Base-by-base conservation (phyloP, 179 eudicot species). In the Corrigiola litoralis region DNA sequence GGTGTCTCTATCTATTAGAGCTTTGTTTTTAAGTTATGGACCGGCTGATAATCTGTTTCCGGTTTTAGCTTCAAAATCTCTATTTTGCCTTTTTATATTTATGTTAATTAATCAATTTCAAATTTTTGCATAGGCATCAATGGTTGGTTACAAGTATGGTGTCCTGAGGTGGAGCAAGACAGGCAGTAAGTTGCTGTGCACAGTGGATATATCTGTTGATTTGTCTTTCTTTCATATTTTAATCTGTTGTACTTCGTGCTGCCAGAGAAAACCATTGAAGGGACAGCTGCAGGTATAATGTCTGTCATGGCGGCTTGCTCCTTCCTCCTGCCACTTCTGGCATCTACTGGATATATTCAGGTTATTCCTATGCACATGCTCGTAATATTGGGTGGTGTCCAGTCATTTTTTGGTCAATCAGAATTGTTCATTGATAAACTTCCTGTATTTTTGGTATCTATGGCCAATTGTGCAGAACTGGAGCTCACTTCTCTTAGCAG, bases 241-340 rank as follows among this genome's bases (percentile, higher is more conserved):
- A n/a, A n/a, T n/a, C n/a, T n/a, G n/a, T n/a, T n/a, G 13, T 38
- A 1, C 40, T 47, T 46, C 54, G 23, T 66, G 9, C 61, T 63
- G 58, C 40, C 69, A 94, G 99, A 88, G 80, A 90, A 94, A 85
- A 94, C 99, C 12, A 73, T 94, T 32, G 97, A 94, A 83, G 99
- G 99, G 14, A 94, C 97, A 46, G 97, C 96, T 36, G 99, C 99
- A 57, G 99, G 99, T 67, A 94, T 94, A 52, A 86, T 95, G n/a
- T 87, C 94, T 14, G 94, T 94, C 66, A 78, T 90, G 59, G 94
- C 75, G 28, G 96, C 99, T 63, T 94, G 99, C 82, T 85, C 78
- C 24, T 67, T 80, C 50, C 87, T 92, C 64, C 87, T 90, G 36
- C 96, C 98, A 40, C 84, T 90, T 73, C 76, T 90, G 54, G 96